These are phyloP conservation scores for Bassia scoparia DNA, from an alignment of 148 eudicot species.

Conservation along the genomic window DNA sequence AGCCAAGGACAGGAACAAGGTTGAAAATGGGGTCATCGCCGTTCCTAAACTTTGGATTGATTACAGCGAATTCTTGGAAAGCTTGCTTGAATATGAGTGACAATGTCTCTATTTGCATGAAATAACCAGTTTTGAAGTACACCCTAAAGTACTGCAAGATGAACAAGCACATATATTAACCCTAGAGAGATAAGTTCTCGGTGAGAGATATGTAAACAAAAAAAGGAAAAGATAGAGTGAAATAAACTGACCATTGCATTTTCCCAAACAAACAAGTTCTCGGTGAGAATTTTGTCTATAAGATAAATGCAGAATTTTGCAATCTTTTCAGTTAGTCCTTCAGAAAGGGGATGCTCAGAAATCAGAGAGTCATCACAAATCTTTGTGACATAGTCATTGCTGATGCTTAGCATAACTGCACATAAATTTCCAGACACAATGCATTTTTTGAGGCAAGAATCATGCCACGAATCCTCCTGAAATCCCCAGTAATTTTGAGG, in stretches of 20 bases:
- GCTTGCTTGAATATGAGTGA: slow-evolving; percentile 39
- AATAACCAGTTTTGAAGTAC: slow-evolving; percentile 45
- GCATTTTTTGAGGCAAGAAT: slow-evolving; percentile 62
- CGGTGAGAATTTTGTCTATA: slow-evolving; percentile 49
- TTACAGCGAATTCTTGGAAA: slow-evolving; percentile 48
- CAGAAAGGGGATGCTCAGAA: slow-evolving; percentile 25
- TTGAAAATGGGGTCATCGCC: slow-evolving; percentile 52
- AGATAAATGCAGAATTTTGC: slow-evolving; percentile 71
- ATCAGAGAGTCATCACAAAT: slow-evolving; percentile 35
- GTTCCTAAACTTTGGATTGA: slow-evolving; percentile 28
- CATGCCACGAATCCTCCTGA: slow-evolving; percentile 58
- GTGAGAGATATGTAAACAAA: no score
- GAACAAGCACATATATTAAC: neutral
- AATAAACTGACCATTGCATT: slow-evolving; percentile 56
- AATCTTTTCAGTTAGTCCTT: slow-evolving; percentile 38
- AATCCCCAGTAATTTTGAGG: slow-evolving; percentile 54
- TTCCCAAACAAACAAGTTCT: slow-evolving; percentile 67
- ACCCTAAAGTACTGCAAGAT: slow-evolving; percentile 63
- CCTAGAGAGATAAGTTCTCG: neutral
- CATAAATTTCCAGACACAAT: slow-evolving; percentile 50
- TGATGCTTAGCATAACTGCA: slow-evolving; percentile 47
- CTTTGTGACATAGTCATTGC: slow-evolving; percentile 44
- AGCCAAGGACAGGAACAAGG: slow-evolving; percentile 73
- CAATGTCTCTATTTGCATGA: slow-evolving; percentile 44
- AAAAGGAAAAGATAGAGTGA: neutral